Percentiles rank a stretch among this genome's conserved stretches.
Conservation (phyloP, 2,329 filamentous ascomycete species). For the Aspergillus novofumigatus region DNA sequence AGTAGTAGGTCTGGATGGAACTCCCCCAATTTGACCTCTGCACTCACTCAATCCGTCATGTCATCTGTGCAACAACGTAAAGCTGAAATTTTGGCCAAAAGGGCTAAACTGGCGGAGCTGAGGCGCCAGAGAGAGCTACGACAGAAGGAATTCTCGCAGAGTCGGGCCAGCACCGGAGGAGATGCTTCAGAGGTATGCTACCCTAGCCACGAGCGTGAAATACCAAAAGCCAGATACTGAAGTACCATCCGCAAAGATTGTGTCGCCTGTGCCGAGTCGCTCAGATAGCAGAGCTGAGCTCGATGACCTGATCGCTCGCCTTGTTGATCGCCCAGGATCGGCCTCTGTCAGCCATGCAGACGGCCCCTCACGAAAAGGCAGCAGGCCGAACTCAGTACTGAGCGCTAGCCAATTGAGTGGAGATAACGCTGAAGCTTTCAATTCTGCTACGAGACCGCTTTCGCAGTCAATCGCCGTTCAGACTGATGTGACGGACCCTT, state of each 20-base stretch:
- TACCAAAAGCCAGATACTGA: conserved; percentile 11
- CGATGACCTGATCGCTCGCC: conserved; percentile 77
- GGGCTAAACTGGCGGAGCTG: conserved; percentile 92
- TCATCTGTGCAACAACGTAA: conserved; percentile 63
- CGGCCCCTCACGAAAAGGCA: conserved; percentile 51
- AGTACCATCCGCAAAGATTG: conserved; percentile 46
- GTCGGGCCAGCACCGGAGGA: conserved; percentile 64
- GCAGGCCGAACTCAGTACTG: conserved; percentile 80
- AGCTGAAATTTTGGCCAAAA: conserved; percentile 95
- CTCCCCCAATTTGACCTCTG: conserved; percentile 11
- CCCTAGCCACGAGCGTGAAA: not conserved
- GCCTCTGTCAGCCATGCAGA: conserved; percentile 55
- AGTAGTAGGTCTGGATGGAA: conserved; percentile 1
- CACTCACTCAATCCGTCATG: conserved; percentile 19
- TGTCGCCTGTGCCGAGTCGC: conserved; percentile 66
- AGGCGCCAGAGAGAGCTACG: conserved; percentile 86
- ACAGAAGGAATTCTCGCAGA: conserved; percentile 68
- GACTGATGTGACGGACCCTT: conserved; percentile 67
- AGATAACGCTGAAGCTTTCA: conserved; percentile 49
- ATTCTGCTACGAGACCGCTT: conserved; percentile 37
- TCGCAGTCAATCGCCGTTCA: conserved; percentile 56
- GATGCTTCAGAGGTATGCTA: conserved; percentile 64
- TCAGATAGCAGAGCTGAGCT: conserved; percentile 65
- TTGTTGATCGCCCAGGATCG: conserved; percentile 74
- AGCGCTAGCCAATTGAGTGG: conserved; percentile 78